Evolutionary conservation across 495 filamentous ascomycete genomes (phyloP), one percentile per base, ranked within the genome.

Genomic region (Terfezia claveryi): DNA sequence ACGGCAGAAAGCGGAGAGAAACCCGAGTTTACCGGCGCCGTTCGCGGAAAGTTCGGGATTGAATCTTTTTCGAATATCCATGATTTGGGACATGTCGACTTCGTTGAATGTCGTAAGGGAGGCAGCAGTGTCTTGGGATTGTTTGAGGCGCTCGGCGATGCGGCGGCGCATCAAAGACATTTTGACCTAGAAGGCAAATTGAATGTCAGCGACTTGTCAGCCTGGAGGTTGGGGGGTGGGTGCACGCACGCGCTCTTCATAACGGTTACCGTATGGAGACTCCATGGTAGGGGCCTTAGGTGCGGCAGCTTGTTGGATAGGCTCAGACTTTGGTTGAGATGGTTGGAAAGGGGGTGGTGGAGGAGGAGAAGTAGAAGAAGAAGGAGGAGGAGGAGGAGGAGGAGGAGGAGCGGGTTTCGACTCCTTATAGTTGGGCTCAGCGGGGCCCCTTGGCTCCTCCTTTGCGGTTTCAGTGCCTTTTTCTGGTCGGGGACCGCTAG

Each of bases 81-180:
- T 94, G 17, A 99, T 71, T 11, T 82, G 81, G 6, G 92, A 95
- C 92, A 99, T 99, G 66, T 99, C 92, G 52, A 99, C 91, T 68
- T 99, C 91, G 68, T 99, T 94, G 74, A 99, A 99, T 16, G 91
- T 99, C 16, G 91, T 96, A 53, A 99, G 72, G 14, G 91, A 94
- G 37, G 91, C 91, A 54, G 92, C 91, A 5, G 91, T 95, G 72
- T 99, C 96, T 71, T 99, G 91, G 14, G 89, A 95, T 66, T 98
- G 91, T 77, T 98, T 98, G 52, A 98, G 76, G 59, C 91, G 88
- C 73, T 98, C 91, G 20, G 91, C 85, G 58, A 96, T 98, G 20
- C 91, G 80, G 49, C 96, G 77, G 52, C 91, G 86, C 92, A 98
- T 98, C 54, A 92, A 84, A 73, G 96, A 96, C 91, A 98, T 98